Conservation (phyloP, 345 rosid genomes). For the Jatropha curcas region DNA sequence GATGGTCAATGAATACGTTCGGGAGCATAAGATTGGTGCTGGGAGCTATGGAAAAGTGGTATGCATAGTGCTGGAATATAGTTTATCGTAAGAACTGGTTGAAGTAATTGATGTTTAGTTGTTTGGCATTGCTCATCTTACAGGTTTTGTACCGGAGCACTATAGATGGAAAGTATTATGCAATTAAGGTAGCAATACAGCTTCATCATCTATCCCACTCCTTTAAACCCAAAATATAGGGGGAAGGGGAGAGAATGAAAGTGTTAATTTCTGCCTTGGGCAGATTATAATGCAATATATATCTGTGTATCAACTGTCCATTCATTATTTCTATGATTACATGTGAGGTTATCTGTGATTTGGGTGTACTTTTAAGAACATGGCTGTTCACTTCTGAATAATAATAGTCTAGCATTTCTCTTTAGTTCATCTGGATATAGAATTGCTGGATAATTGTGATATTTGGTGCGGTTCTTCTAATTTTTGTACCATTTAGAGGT, state of each 20-base stretch:
- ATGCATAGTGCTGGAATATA: constrained; percentile 30
- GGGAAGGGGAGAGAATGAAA: too few relatives aligned
- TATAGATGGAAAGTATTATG: constrained; percentile 76
- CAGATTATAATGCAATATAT: background rate
- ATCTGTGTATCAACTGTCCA: too few relatives aligned
- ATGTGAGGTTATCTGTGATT: background rate
- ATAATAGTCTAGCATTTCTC: too few relatives aligned
- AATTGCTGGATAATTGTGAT: background rate
- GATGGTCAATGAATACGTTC: constrained; percentile 86
- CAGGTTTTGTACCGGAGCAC: constrained; percentile 86
- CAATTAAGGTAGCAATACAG: constrained; percentile 71
- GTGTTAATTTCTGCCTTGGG: too few relatives aligned
- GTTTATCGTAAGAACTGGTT: constrained; percentile 12
- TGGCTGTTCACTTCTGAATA: background rate
- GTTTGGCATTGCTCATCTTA: constrained; percentile 25
- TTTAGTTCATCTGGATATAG: too few relatives aligned
- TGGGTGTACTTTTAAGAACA: background rate
- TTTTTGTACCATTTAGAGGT: background rate
- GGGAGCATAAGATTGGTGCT: constrained; percentile 77
- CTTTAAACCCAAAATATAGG: background rate
- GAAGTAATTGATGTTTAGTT: constrained; percentile 10
- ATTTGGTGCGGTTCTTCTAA: background rate
- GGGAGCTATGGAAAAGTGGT: constrained; percentile 99
- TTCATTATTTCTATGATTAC: background rate
- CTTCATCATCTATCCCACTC: background rate